phyloP scores from a whole-genome alignment of 306 rosid species.

The Ormosia emarginata region DNA sequence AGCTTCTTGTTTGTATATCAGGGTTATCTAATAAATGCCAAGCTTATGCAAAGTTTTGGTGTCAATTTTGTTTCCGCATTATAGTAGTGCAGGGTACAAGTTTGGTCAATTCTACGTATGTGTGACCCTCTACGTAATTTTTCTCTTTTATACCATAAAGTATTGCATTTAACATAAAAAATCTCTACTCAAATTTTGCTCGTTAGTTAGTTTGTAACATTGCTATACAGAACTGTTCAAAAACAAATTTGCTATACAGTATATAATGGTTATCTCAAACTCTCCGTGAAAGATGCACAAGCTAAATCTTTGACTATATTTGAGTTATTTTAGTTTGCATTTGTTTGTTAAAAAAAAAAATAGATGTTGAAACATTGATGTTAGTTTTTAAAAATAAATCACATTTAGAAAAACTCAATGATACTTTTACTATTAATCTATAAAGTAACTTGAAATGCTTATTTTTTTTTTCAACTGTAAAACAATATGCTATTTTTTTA shows the following conservation, averaged over 20 bases:
- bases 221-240: not conserved
- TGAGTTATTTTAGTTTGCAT: too few relatives aligned
- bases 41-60: not conserved
- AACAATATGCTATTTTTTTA: too few relatives aligned
- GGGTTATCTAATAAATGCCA: slow-evolving; percentile 16
- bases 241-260: not conserved
- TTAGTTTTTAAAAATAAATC: too few relatives aligned
- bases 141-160: not conserved
- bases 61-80: not conserved
- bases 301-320: not conserved
- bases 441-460: too few relatives aligned
- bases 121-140: not conserved
- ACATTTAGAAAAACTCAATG: too few relatives aligned
- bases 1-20: slow-evolving; percentile 9
- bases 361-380: too few relatives aligned
- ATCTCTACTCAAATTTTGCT: not conserved
- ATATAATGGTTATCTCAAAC: too few relatives aligned
- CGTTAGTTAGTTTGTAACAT: not conserved
- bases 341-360: too few relatives aligned
- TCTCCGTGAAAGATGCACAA: not conserved
- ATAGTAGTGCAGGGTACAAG: not conserved
- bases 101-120: not conserved
- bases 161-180: not conserved
- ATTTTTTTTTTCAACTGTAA: too few relatives aligned
- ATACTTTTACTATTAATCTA: too few relatives aligned